Evolutionary conservation across 306 rosid species (phyloP), one percentile per base, ranked within the genome.

Genomic region (Trichosanthes cucumerina): DNA sequence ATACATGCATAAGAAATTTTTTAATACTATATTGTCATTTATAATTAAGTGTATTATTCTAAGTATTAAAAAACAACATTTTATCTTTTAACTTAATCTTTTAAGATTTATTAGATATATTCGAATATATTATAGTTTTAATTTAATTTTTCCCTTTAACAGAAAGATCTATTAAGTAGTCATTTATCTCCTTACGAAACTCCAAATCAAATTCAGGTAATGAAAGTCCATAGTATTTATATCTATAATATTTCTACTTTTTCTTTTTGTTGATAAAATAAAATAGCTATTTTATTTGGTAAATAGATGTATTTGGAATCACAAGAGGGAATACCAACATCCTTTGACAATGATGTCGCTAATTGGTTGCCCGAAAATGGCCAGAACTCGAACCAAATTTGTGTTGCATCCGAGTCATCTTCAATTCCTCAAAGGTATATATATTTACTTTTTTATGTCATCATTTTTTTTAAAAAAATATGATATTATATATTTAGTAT

Each of bases 281-380:
- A 38, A 47, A 26, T 24, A 73, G 3, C 1, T 65, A 19, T 39
- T 43, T 38, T 39, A 2, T 38, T 58, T 57, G 70, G 38, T 36
- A 64, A 81, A 57, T 68, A 82, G 85, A 33, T 79, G n/a, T 82
- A 79, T 66, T 82, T 79, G 66, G 85, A 82, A 26, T 59, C 82
- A 21, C 82, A 82, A 50, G 85, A 82, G 15, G 82, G 85, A 18
- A 77, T 82, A 21, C 79, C 82, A 18, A 18, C 77, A 0, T 63
- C 82, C 1, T 82, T 82, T 79, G 85, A 79, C 15, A 82, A 43
- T 53, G 85, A 82, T 24, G 82, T 82, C 10, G 82, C 54, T 38
- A 62, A 16, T 52, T 82, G 85, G 85, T 52, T 82, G 74, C 77
- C 85, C 0, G 80, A 73, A 9, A 75, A 34, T 41, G 23, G 49